Base-by-base conservation (phyloP, 139 green algal species). In the Coelastrella sp. region DNA sequence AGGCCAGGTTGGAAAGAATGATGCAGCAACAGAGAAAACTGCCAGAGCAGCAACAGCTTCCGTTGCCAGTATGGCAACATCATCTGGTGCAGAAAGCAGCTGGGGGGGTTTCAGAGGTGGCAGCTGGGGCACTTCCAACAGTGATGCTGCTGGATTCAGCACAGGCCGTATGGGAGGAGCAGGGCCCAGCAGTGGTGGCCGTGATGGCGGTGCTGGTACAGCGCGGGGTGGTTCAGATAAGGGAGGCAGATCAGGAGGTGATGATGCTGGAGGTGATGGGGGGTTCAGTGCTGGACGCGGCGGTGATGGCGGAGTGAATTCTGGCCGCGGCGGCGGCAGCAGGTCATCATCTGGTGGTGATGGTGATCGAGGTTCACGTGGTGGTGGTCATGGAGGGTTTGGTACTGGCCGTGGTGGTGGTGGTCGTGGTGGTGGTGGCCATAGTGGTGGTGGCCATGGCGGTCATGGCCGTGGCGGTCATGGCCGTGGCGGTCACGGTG, bases 41-140 rank as follows among this genome's bases (percentile, higher is more conserved):
- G 53, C 53, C 53, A 27, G 19, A 30, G 17, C 53, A 64, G 53
- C 53, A 30, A 21, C 68, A 30, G 21, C 37, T 77, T 21, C 38
- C 2, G 21, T 38, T 6, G 15, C 68, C 23, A 77, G 68, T 27
- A 25, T 34, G 27, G 37, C 68, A 77, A 23, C 23, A 48, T 21
- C 68, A 77, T 27, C 59, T 8, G 66, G 45, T 23, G 11, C 45
- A 57, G 45, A 57, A 23, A 23, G 11, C 0, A 13, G 27, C 68
- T 77, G 68, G 68, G 68, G 68, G 27, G 68, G 68, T 3, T 9
- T 77, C 38, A 60, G 68, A 17, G 45, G 68, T 21, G 38, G 21
- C 2, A 4, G 38, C 23, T 77, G 68, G 68, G 45, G 45, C n/a
- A n/a, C n/a, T n/a, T n/a, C n/a, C n/a, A n/a, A n/a, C n/a, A n/a